Evolutionary conservation across 2,329 filamentous ascomycete genomes (phyloP).

Genomic region (Geoglossum cookeanum): DNA sequence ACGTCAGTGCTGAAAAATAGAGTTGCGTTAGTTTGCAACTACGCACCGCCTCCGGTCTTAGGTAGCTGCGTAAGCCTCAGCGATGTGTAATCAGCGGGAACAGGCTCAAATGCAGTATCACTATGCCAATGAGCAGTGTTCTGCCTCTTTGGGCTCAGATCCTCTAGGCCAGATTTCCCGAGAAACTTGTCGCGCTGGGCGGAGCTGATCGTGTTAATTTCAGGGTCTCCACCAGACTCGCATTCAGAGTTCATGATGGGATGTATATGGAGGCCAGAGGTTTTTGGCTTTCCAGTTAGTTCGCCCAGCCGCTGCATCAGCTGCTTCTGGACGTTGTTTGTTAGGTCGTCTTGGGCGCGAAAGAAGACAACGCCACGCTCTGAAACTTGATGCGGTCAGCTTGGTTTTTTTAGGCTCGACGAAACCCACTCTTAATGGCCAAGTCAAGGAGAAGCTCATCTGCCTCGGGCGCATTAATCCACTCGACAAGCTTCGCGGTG

Average conservation of each 20-base stretch:
- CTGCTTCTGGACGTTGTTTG: slow-evolving; percentile 23
- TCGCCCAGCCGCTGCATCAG: slow-evolving; percentile 23
- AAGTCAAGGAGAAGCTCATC: slow-evolving; percentile 22
- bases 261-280: slow-evolving; percentile 34
- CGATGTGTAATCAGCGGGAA: slow-evolving; percentile 34
- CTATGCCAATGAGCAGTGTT: slow-evolving; percentile 25
- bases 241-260: slow-evolving; percentile 26
- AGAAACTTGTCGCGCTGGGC: background rate
- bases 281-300: slow-evolving; percentile 20
- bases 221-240: slow-evolving; percentile 32
- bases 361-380: slow-evolving; percentile 32
- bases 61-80: slow-evolving; percentile 30
- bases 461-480: slow-evolving; percentile 17
- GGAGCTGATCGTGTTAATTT: slow-evolving; percentile 37
- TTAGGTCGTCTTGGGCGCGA: slow-evolving; percentile 27
- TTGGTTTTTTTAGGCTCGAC: background rate
- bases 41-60: slow-evolving; percentile 30
- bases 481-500: slow-evolving; percentile 18
- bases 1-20: no score
- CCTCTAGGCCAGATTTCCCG: background rate
- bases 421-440: slow-evolving; percentile 12
- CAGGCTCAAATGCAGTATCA: slow-evolving; percentile 34
- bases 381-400: slow-evolving; percentile 18
- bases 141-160: background rate
- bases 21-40: no score